Base-by-base conservation (phyloP, 2,329 filamentous ascomycete genomes). In the Xylogone sp. region DNA sequence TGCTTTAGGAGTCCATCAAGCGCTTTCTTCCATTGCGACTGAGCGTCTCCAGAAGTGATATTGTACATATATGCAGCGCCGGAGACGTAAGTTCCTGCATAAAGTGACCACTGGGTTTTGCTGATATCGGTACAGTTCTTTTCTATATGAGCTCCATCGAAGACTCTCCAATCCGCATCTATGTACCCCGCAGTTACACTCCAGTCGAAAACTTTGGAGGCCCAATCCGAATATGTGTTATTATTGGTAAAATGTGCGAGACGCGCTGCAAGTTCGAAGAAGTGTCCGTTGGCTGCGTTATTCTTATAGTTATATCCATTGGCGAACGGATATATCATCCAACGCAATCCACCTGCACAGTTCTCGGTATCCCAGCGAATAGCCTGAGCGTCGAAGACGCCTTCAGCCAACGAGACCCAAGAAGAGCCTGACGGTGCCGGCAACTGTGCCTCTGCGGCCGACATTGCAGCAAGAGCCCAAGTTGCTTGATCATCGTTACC, bases 321-420 rank as follows among this genome's bases (percentile, higher is more conserved):
- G 72, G 91, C 90, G 71, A 85, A 88, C 12, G 79, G 74, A 70
- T 85, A 90, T 59, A 93, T 86, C 71, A 93, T 88, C 89, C 89
- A 94, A 55, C 86, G 82, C 16, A 45, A 16, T 1, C 89, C 89
- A 21, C 89, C 89, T 22, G 70, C 73, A 65, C 89, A 94, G 1
- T 75, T 75, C 0, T 70, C 62, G 1, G 69, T 71, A 57, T 92
- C 83, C 89, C 88, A 93, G 10, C 88, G 80, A 19, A 70, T 69
- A 1, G 79, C 81, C 61, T 88, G 88, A 50, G 84, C 82, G 71
- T 92, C 89, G 70, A 91, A 92, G 2, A 88, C 84, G 20, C 83
- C 85, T 66, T 89, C 86, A 1, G 78, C 83, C 48, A 92, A 76
- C 2, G 82, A 82, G n/a, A 92, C 75, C 86, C 86, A 94, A 55